phyloP scores from a whole-genome alignment of 164 flowering plant species.

The Sextonia rubra region DNA sequence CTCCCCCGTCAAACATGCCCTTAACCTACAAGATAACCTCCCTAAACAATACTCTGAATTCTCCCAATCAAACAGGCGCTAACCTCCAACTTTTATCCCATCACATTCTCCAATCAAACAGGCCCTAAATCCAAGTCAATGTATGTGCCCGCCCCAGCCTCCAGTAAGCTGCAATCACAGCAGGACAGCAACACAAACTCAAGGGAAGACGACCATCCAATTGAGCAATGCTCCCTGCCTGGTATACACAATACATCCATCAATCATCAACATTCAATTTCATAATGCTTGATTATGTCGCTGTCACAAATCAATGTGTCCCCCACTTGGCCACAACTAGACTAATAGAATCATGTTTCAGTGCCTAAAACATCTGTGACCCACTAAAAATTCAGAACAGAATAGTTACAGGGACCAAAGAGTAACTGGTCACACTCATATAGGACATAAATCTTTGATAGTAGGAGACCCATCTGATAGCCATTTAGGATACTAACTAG shows the following conservation, averaged over 20 bases:
- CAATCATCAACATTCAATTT: neutral
- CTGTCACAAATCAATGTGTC: neutral
- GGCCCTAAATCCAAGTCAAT: neutral
- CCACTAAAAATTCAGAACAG: neutral
- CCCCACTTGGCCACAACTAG: neutral
- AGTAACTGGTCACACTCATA: neutral
- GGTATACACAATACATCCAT: neutral
- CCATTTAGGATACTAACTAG: conserved; percentile 40
- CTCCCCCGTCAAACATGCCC: too few relatives aligned
- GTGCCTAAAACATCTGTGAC: neutral
- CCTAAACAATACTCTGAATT: too few relatives aligned
- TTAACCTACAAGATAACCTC: too few relatives aligned
- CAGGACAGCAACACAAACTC: neutral
- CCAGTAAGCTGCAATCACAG: neutral
- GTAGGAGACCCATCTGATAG: conserved; percentile 25
- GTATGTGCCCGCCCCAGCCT: too few relatives aligned
- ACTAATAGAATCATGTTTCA: neutral
- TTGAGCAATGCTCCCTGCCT: neutral
- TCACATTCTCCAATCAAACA: too few relatives aligned
- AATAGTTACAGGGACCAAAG: neutral
- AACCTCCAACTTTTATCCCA: too few relatives aligned
- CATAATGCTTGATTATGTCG: neutral
- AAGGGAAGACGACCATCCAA: neutral
- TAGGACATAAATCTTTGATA: neutral
- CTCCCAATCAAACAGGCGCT: too few relatives aligned